phyloP scores from a whole-genome alignment of 306 rosid genomes.

The Cyamopsis tetragonoloba region DNA sequence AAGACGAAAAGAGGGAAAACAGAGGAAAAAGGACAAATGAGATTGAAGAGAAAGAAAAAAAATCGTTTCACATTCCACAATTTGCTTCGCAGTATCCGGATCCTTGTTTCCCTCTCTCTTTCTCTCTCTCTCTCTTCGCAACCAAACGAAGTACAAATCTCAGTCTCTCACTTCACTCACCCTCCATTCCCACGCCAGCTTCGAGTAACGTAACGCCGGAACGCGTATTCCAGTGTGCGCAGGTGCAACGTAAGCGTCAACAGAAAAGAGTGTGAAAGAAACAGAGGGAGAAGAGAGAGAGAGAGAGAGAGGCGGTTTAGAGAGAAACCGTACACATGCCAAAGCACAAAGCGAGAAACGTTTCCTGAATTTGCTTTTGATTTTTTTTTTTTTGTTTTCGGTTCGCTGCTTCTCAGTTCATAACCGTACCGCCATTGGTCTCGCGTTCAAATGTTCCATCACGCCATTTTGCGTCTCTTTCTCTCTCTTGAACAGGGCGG shows the following conservation, averaged over 20 bases:
- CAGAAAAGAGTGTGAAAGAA: too few relatives aligned
- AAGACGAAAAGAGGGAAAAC: background rate
- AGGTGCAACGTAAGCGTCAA: background rate
- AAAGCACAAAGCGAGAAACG: background rate
- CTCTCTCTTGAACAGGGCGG: slow-evolving; percentile 20
- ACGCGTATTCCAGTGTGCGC: background rate
- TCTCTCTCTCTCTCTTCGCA: slow-evolving; percentile 16
- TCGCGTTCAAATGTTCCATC: too few relatives aligned
- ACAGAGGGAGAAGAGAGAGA: background rate
- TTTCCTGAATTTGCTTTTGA: too few relatives aligned
- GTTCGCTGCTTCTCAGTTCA: slow-evolving; percentile 19
- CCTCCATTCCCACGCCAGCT: slow-evolving; percentile 26
- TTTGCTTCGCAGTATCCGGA: background rate
- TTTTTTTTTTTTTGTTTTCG: slow-evolving; percentile 18
- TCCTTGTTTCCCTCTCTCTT: background rate
- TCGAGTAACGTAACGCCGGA: slow-evolving; percentile 4
- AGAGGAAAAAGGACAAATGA: slow-evolving; percentile 4
- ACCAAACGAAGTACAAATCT: background rate
- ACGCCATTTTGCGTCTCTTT: too few relatives aligned
- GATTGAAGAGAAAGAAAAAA: background rate
- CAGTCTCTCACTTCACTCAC: background rate
- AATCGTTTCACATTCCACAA: slow-evolving; percentile 21
- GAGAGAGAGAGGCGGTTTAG: too few relatives aligned
- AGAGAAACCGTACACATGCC: too few relatives aligned
- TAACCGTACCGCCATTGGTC: too few relatives aligned